Evolutionary conservation across 2,329 filamentous ascomycete genomes (phyloP), one percentile per base, ranked within the genome.

Genomic region (Trichoderma aggressivum): DNA sequence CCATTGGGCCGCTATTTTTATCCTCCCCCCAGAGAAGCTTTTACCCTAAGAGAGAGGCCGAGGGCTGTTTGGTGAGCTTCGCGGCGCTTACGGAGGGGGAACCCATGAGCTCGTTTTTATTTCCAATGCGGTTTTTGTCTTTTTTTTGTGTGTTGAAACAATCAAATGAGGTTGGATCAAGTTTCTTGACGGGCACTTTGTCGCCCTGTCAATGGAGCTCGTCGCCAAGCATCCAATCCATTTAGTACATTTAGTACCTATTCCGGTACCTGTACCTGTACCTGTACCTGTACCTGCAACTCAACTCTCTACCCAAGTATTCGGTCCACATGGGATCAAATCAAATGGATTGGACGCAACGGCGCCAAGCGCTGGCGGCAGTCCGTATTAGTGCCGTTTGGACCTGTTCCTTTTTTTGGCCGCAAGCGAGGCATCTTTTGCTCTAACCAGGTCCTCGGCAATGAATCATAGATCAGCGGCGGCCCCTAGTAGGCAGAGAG

Each of bases 1-100:
- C 65, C 28, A 69, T 69, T 69, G 66, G 66, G 30, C 39, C 55
- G 66, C 66, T 69, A 69, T 69, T 69, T 69, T 69, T 69, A 69
- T 60, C 36, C n/a, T 50, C 36, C n/a, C 14, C 26, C 12, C 16
- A 43, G 16, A 11, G 47, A 58, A 21, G 24, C 47, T 16, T 43
- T 43, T 43, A n/a, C 39, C 47, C 63, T 21, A 50, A 67, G 28
- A 66, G 63, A 66, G 34, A 28, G 39, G 63, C 53, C 50, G 50
- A 69, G 66, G 66, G 66, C 56, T 61, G 55, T 26, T 34, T 56
- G 28, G 47, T 66, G 63, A 66, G 63, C 63, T 56, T 66, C 66
- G 26, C 66, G 66, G 66, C 66, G 66, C 66, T 69, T 69, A 69
- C 66, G 30, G 56, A 43, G 39, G 66, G 56, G 30, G 26, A 26